phyloP scores from a whole-genome alignment of 306 rosid genomes.

The Castanea sativa region DNA sequence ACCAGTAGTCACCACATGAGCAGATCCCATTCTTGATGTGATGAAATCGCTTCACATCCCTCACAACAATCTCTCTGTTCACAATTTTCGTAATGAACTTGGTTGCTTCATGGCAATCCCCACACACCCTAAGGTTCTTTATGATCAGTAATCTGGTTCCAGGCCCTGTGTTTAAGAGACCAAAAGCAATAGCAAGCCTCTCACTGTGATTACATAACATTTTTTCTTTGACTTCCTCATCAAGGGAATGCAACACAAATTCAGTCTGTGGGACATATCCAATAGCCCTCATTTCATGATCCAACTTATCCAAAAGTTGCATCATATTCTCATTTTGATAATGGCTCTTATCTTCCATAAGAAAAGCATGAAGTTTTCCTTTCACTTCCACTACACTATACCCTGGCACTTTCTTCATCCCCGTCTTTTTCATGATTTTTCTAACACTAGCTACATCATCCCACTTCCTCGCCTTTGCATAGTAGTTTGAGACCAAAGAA shows the following conservation, averaged over 20 bases:
- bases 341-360: constrained; percentile 45
- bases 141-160: not conserved
- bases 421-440: constrained; percentile 31
- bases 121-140: not conserved
- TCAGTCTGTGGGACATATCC: constrained; percentile 15
- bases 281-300: constrained; percentile 30
- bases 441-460: constrained; percentile 34
- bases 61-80: constrained; percentile 6
- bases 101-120: constrained; percentile 4
- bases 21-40: not conserved
- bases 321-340: constrained; percentile 21
- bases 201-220: not conserved
- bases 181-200: constrained; percentile 9
- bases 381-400: constrained; percentile 44
- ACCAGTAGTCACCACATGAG: not conserved
- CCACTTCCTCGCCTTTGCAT: constrained; percentile 38
- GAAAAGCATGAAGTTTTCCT: constrained; percentile 44
- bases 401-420: constrained; percentile 42
- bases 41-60: not conserved
- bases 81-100: not conserved
- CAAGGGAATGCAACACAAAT: constrained; percentile 9
- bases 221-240: constrained; percentile 10
- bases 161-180: not conserved
- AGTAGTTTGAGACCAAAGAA: constrained; percentile 43
- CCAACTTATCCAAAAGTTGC: constrained; percentile 28